Conservation (phyloP, 768 basidiomycete species). For the Suillus fuscotomentosus region DNA sequence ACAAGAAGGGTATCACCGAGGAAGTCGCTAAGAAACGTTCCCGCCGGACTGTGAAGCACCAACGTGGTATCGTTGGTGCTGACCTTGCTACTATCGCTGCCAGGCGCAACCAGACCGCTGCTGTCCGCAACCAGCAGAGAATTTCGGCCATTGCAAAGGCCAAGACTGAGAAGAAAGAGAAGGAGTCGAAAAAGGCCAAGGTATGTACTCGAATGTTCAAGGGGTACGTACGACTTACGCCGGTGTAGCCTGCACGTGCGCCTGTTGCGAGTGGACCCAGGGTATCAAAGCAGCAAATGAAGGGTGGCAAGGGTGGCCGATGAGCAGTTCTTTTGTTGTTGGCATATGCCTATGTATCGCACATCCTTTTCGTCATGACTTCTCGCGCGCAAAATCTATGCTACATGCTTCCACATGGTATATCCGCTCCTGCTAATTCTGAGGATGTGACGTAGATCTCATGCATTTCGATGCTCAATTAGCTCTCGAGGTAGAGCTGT, state of each 20-base stretch:
- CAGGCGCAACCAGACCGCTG: constrained; percentile 88
- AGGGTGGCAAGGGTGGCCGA: constrained; percentile 82
- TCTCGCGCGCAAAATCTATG: constrained; percentile 13
- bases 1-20: constrained; percentile 99
- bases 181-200: constrained; percentile 90
- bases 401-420: constrained; percentile 2
- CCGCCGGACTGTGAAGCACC: constrained; percentile 94
- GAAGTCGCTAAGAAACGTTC: constrained; percentile 99
- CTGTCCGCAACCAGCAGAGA: constrained; percentile 77
- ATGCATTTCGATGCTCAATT: not conserved
- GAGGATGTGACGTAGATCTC: not conserved
- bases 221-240: constrained; percentile 7
- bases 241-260: constrained; percentile 53
- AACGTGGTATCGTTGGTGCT: constrained; percentile 97
- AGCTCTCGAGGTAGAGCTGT: not conserved
- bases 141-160: constrained; percentile 89
- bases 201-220: constrained; percentile 35
- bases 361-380: constrained; percentile 18
- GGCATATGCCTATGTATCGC: constrained; percentile 22
- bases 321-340: constrained; percentile 32
- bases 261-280: constrained; percentile 64
- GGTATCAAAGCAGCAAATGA: constrained; percentile 95
- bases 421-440: not conserved
- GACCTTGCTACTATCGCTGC: constrained; percentile 90
- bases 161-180: constrained; percentile 96